phyloP scores from a whole-genome alignment of 768 basidiomycete genomes.

The Xerocomus spinulosus region DNA sequence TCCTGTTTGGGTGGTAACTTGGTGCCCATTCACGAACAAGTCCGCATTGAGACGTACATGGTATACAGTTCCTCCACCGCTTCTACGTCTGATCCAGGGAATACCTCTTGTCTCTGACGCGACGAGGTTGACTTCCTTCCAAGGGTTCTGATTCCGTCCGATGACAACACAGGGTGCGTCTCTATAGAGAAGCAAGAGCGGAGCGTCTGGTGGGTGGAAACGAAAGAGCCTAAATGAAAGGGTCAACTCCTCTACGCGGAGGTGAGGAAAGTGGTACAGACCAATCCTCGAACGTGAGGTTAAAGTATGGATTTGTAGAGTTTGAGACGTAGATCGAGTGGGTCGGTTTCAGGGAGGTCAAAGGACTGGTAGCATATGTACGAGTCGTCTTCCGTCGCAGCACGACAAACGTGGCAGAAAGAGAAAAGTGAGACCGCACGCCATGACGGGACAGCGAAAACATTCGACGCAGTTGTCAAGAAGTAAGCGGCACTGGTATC shows the following conservation, averaged over 20 bases:
- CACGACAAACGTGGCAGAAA: background rate
- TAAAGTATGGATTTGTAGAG: conserved; percentile 82
- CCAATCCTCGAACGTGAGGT: conserved; percentile 90
- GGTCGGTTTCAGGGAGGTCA: conserved; percentile 29
- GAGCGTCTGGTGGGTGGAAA: conserved; percentile 58
- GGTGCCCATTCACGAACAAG: background rate
- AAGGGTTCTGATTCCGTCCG: conserved; percentile 95
- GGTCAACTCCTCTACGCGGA: conserved; percentile 26
- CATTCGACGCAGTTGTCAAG: conserved; percentile 22
- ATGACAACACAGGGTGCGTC: conserved; percentile 88
- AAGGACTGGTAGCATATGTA: conserved; percentile 9
- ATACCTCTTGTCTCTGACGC: conserved; percentile 50
- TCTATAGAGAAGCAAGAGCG: conserved; percentile 83
- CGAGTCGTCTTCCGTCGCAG: conserved; percentile 5
- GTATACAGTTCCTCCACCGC: conserved; percentile 95
- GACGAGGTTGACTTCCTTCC: conserved; percentile 89
- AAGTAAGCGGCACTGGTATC: no score
- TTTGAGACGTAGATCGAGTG: conserved; percentile 68
- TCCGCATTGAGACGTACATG: conserved; percentile 56
- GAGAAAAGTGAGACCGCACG: conserved; percentile 26
- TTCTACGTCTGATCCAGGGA: conserved; percentile 78
- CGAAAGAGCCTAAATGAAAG: conserved; percentile 65
- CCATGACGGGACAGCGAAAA: conserved; percentile 26
- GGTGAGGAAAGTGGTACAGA: conserved; percentile 30
- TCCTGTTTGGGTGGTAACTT: conserved; percentile 59